Conservation (phyloP, 495 filamentous ascomycete genomes). For the Talaromyces stipitatus region DNA sequence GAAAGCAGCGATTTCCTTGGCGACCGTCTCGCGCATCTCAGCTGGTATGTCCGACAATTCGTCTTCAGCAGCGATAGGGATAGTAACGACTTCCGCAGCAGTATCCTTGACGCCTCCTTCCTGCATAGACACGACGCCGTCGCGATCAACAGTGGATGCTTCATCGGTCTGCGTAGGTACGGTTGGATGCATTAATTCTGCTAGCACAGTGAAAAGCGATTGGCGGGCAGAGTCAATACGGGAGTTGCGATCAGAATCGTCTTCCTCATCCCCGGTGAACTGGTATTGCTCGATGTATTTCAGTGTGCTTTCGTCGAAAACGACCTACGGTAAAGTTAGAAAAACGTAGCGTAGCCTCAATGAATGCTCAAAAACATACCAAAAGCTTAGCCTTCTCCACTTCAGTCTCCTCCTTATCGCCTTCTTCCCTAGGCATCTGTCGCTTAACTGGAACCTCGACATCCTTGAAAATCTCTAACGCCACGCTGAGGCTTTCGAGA, state of each 20-base stretch:
- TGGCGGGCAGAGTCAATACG: constrained; percentile 61
- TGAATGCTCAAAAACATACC: constrained; percentile 23
- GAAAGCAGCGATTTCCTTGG: constrained; percentile 90
- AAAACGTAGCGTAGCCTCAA: not conserved
- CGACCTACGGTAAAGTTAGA: constrained; percentile 40
- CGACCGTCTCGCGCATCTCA: constrained; percentile 94
- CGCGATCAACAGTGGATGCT: constrained; percentile 41
- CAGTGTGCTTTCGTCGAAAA: constrained; percentile 72
- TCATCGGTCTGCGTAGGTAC: constrained; percentile 42
- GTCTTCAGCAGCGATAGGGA: constrained; percentile 82
- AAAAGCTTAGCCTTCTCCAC: constrained; percentile 63
- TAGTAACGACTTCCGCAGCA: constrained; percentile 75
- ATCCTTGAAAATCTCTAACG: constrained; percentile 78
- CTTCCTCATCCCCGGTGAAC: constrained; percentile 54
- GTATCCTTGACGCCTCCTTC: constrained; percentile 48
- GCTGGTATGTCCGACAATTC: constrained; percentile 92
- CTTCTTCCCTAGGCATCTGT: constrained; percentile 41
- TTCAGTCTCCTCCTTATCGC: constrained; percentile 45
- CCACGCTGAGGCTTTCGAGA: constrained; percentile 76
- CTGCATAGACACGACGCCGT: constrained; percentile 67
- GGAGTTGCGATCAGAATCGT: constrained; percentile 55
- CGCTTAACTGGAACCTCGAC: constrained; percentile 79
- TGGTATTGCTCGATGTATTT: constrained; percentile 79
- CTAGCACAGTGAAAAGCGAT: constrained; percentile 55
- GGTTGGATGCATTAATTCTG: constrained; percentile 63